Base-by-base conservation (phyloP, 441 rosid species). In the Macaranga tanarius region DNA sequence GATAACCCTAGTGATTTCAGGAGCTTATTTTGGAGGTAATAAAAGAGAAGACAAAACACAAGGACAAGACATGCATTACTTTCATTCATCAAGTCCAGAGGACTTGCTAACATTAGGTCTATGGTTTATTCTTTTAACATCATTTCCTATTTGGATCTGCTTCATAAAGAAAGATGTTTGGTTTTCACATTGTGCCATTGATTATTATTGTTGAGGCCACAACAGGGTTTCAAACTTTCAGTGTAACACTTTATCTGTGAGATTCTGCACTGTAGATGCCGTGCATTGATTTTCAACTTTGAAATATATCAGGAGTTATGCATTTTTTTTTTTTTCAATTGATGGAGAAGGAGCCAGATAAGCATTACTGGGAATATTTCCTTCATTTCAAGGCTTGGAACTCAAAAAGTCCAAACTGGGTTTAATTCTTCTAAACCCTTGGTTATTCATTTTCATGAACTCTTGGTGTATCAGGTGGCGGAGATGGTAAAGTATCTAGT, bases 381-480 rank as follows among this genome's bases (percentile, higher is more conserved):
- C 19, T 62, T 13, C 28, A 22, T 63, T 63, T 44, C 52, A 2
- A 42, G 31, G 20, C 52, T 8, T 42, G 25, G 26, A 55, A 20
- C 13, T 20, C 20, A 20, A 28, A 23, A 10, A 19, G 56, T 52
- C 56, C 56, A 52, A 52, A 9, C 19, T 5, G 9, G 56, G 56
- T 51, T 31, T 31, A 31, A 31, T 31, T 31, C 1, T 31, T 31
- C 38, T 31, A 31, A 31, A 31, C 2, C 38, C 38, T 31, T 31
- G 38, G 48, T 66, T 65, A 52, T 71, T 72, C 22, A 50, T 69
- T 54, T 75, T 34, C 28, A 63, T 52, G 50, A 69, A 20, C 51
- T 79, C 57, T 65, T 75, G n/a, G 67, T 66, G 54, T 61, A 80
- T 31, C 81, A 84, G 87, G 84, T 69, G 56, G 56, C 47, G 69